Conservation (phyloP, 2,329 filamentous ascomycete genomes). For the Fusarium decemcellulare region DNA sequence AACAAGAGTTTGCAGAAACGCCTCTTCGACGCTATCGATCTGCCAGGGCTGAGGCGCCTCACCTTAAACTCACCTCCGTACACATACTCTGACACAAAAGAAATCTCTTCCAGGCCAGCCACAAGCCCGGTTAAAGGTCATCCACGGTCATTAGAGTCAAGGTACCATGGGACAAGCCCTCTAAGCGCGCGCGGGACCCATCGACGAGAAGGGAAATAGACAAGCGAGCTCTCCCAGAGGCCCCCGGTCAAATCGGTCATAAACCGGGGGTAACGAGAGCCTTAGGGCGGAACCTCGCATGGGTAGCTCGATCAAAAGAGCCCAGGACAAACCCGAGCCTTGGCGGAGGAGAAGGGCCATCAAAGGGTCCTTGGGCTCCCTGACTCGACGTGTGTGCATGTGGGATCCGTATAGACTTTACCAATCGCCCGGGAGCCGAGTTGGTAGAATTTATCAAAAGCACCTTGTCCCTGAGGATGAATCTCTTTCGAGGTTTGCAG, state of each 20-base stretch:
- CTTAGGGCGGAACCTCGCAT: neutral
- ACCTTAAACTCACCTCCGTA: conserved; percentile 8
- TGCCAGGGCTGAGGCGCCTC: conserved; percentile 22
- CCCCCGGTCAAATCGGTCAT: neutral
- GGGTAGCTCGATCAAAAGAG: neutral
- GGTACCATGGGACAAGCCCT: neutral
- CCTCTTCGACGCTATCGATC: neutral
- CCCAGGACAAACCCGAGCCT: conserved; percentile 1
- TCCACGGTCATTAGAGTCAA: neutral
- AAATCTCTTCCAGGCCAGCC: conserved; percentile 5
- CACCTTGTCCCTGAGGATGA: neutral
- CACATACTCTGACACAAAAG: neutral
- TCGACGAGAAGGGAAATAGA: neutral
- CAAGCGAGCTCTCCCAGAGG: neutral
- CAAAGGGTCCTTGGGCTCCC: neutral
- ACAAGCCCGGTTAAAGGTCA: neutral
- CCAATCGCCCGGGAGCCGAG: neutral
- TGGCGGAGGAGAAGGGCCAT: neutral
- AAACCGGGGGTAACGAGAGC: neutral
- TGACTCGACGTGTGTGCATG: neutral
- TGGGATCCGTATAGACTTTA: neutral
- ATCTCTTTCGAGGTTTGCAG: neutral
- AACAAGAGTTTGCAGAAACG: neutral
- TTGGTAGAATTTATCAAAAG: neutral
- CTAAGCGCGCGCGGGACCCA: neutral